A percentile compares a stretch with the other conserved stretches of the same genome.
Evolutionary conservation across 2,329 filamentous ascomycete species (phyloP).

Genomic region (Chaetomiaceae sp.): DNA sequence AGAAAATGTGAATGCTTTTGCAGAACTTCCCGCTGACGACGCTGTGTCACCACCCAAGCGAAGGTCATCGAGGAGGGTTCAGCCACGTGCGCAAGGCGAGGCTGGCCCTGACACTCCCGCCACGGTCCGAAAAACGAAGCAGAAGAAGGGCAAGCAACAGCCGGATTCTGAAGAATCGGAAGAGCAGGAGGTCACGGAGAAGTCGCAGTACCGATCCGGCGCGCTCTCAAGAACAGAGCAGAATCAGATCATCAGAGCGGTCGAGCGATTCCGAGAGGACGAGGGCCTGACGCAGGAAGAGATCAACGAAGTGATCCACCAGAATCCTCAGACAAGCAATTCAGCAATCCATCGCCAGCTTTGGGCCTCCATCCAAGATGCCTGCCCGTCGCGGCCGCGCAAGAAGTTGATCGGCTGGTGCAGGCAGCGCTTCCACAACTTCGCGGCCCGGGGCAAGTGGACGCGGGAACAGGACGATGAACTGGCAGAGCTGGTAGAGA

Average conservation of each 20-base stretch:
- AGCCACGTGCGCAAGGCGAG: background rate
- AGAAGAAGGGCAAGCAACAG: background rate
- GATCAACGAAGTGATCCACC: constrained; percentile 22
- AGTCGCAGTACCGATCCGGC: constrained; percentile 16
- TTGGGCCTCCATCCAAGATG: constrained; percentile 46
- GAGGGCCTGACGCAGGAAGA: constrained; percentile 21
- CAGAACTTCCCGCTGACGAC: constrained; percentile 12
- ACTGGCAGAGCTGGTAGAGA: constrained; percentile 43
- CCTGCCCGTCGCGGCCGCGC: constrained; percentile 47
- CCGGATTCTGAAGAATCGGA: background rate
- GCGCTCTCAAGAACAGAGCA: constrained; percentile 15
- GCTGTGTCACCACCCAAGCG: background rate
- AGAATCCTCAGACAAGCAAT: constrained; percentile 15
- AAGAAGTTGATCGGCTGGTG: constrained; percentile 53
- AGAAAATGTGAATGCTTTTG: constrained; percentile 11
- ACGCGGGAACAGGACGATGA: constrained; percentile 54
- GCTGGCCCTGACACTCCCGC: background rate
- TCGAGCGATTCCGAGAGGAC: constrained; percentile 18
- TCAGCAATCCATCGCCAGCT: constrained; percentile 38
- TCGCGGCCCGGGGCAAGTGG: constrained; percentile 56
- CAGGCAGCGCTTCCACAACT: constrained; percentile 63
- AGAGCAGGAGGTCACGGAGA: background rate
- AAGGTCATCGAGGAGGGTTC: background rate
- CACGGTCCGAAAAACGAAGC: background rate
- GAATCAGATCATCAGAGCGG: constrained; percentile 14